phyloP scores from a whole-genome alignment of 805 yeast genomes.

The Monosporozyma aquatica region DNA sequence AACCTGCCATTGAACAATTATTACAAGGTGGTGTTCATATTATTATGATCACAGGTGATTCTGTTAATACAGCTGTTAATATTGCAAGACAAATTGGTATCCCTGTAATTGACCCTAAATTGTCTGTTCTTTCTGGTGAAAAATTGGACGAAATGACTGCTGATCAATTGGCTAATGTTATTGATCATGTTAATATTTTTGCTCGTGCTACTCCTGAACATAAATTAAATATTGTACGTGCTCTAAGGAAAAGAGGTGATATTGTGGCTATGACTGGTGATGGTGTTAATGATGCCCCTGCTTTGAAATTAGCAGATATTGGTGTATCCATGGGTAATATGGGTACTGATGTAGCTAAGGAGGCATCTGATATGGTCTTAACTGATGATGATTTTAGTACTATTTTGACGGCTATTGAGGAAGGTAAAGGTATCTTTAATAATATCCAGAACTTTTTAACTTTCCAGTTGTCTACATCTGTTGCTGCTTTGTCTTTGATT shows the following conservation, averaged over 20 bases:
- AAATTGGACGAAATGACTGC: slow-evolving; percentile 67
- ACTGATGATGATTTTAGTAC: slow-evolving; percentile 97
- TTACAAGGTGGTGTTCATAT: slow-evolving; percentile 92
- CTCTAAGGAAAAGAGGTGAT: slow-evolving; percentile 83
- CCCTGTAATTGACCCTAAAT: slow-evolving; percentile 55
- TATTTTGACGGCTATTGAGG: slow-evolving; percentile 85
- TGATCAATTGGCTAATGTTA: slow-evolving; percentile 62
- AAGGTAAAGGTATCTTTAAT: slow-evolving; percentile 94
- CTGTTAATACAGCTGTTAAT: slow-evolving; percentile 75
- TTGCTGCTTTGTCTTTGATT: slow-evolving; percentile 85
- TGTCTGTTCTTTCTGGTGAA: slow-evolving; percentile 77
- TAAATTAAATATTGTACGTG: slow-evolving; percentile 81
- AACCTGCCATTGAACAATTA: slow-evolving; percentile 60
- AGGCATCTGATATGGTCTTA: slow-evolving; percentile 95
- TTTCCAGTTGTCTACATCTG: slow-evolving; percentile 90
- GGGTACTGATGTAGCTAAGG: slow-evolving; percentile 98
- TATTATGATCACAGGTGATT: slow-evolving; percentile 97
- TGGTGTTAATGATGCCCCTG: slow-evolving; percentile 99
- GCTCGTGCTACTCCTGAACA: slow-evolving; percentile 96
- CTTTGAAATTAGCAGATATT: slow-evolving; percentile 87
- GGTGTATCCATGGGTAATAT: slow-evolving; percentile 90
- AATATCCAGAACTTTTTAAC: slow-evolving; percentile 92
- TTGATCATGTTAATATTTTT: slow-evolving; percentile 76
- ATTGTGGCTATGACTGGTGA: slow-evolving; percentile 99
- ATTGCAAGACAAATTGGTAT: slow-evolving; percentile 88